Evolutionary conservation across 1,139 yeast species (phyloP).

Genomic region (Taphrina sp.): DNA sequence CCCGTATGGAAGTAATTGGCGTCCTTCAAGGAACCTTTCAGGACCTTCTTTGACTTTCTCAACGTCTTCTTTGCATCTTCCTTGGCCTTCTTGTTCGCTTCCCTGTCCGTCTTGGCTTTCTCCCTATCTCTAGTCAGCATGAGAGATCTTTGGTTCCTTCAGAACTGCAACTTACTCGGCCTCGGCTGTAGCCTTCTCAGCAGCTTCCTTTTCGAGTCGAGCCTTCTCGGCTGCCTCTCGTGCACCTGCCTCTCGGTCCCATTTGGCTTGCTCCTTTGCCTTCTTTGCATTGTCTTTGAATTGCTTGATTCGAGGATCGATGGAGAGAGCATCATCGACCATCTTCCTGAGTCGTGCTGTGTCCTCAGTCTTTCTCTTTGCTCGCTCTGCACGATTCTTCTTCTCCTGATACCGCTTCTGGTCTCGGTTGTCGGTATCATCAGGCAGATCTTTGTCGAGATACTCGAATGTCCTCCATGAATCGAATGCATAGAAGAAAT

Average conservation of each 20-base stretch:
- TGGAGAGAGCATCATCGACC: conserved; percentile 80
- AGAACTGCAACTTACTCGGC: no score
- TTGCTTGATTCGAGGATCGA: conserved; percentile 90
- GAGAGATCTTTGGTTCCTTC: no score
- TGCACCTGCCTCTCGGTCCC: conserved; percentile 98
- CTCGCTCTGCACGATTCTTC: conserved; percentile 94
- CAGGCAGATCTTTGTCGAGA: conserved; percentile 98
- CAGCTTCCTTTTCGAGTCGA: conserved; percentile 81
- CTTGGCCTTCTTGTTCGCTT: conserved; percentile 76
- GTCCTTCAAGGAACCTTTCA: conserved; percentile 82
- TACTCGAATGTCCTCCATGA: conserved; percentile 99
- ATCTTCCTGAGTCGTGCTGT: conserved; percentile 83
- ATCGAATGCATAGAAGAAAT: conserved; percentile 91
- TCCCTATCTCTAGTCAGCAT: no score
- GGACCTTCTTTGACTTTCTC: conserved; percentile 94
- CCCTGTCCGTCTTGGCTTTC: conserved; percentile 59
- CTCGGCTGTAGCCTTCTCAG: conserved; percentile 73
- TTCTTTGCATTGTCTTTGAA: conserved; percentile 94
- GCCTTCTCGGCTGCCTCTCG: conserved; percentile 92
- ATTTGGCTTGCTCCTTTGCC: conserved; percentile 90
- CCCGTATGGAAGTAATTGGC: conserved; percentile 75
- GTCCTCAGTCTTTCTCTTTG: conserved; percentile 97
- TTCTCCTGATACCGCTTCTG: conserved; percentile 98
- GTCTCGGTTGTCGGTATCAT: conserved; percentile 97
- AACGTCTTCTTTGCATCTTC: conserved; percentile 96